These are phyloP conservation scores for Ganoderma resinaceum DNA, from an alignment of 1,284 basidiomycete genomes.

Conservation along the genomic window DNA sequence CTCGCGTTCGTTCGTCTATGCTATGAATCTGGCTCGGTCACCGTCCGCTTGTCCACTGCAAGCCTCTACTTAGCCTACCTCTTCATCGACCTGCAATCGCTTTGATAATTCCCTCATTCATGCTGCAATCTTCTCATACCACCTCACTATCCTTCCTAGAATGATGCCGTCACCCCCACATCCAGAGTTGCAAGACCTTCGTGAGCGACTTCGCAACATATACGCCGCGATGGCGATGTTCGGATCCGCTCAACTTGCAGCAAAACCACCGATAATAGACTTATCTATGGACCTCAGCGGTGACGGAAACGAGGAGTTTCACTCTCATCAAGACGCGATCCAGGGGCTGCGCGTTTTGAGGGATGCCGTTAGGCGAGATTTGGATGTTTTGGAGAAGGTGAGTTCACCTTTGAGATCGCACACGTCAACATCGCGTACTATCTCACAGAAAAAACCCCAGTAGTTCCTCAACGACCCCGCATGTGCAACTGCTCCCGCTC, in stretches of 20 bases:
- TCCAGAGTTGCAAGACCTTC: conserved; percentile 48
- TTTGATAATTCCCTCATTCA: neutral
- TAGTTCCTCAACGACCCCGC: conserved; percentile 65
- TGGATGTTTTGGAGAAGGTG: conserved; percentile 65
- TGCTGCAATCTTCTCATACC: neutral
- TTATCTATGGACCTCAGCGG: conserved; percentile 51
- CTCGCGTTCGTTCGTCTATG: no score
- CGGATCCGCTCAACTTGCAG: conserved; percentile 44
- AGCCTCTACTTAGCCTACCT: neutral
- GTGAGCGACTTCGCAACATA: conserved; percentile 45
- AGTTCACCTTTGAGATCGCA: conserved; percentile 3
- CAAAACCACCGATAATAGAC: conserved; percentile 61
- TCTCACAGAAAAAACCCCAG: conserved; percentile 39
- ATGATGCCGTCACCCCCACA: conserved; percentile 32
- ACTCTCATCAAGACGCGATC: conserved; percentile 50
- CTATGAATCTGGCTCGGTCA: neutral
- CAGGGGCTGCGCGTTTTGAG: conserved; percentile 61
- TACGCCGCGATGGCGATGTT: conserved; percentile 53
- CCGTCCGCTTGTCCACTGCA: neutral
- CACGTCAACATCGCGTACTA: neutral
- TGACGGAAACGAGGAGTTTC: conserved; percentile 44
- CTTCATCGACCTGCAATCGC: neutral
- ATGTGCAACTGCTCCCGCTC: conserved; percentile 50
- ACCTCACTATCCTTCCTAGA: neutral
- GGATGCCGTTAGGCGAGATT: conserved; percentile 50